A percentile compares a stretch with the other conserved stretches of the same genome.
These are phyloP conservation scores for Craspedostauros australis DNA, from an alignment of 108 stramenopile genomes.

Conservation along the genomic window DNA sequence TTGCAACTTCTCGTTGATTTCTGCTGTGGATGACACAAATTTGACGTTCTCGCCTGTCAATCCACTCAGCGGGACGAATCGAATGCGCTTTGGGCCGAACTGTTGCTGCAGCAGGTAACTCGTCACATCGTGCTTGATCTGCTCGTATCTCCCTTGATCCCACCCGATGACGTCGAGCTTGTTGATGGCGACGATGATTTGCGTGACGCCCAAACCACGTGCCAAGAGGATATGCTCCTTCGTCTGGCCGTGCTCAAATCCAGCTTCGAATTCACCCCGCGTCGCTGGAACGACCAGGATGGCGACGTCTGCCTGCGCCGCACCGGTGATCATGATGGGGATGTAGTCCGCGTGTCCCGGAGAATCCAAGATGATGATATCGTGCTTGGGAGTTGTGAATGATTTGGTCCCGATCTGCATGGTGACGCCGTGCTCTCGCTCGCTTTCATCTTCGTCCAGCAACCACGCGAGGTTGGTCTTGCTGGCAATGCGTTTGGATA, in stretches of 20 bases:
- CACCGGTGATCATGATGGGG: conserved; percentile 98
- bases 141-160: conserved; percentile 81
- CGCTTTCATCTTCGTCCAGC: conserved; percentile 95
- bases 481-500: conserved; percentile 46
- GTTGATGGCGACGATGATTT: conserved; percentile 94
- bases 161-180: conserved; percentile 95
- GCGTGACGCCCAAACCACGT: conserved; percentile 92
- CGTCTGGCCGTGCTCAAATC: conserved; percentile 92
- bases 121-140: conserved; percentile 66
- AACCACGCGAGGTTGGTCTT: conserved; percentile 89
- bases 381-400: conserved; percentile 74
- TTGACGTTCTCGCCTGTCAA: conserved; percentile 96
- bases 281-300: conserved; percentile 88
- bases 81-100: conserved; percentile 67
- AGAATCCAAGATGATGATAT: conserved; percentile 94
- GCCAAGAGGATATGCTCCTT: conserved; percentile 94
- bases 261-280: conserved; percentile 86
- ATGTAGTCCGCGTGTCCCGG: conserved; percentile 95
- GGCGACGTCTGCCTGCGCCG: conserved; percentile 96
- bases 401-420: conserved; percentile 98
- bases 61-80: conserved; percentile 92
- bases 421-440: conserved; percentile 98
- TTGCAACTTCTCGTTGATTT: conserved; percentile 20
- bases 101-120: conserved; percentile 61
- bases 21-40: conserved; percentile 68